A percentile compares a stretch with the other conserved stretches of the same genome.
Evolutionary conservation across 2,329 filamentous ascomycete species (phyloP).

Genomic region (Stemphylium vesicarium): DNA sequence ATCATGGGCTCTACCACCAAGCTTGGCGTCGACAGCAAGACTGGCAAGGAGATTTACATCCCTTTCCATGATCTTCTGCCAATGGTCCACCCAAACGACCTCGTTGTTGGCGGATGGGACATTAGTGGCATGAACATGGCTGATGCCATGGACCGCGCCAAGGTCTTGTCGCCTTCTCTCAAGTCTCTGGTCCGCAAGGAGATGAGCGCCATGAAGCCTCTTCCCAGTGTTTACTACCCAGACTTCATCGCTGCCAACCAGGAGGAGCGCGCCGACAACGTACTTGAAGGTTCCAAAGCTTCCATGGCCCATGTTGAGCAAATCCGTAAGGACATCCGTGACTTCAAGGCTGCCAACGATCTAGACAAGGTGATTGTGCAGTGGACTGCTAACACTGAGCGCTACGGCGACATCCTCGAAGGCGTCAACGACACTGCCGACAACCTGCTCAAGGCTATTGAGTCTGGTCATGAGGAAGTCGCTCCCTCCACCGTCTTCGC

Average conservation of each 20-base stretch:
- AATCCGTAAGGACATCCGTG: constrained; percentile 89
- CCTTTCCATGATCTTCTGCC: constrained; percentile 93
- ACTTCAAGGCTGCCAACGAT: constrained; percentile 84
- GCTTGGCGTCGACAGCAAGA: constrained; percentile 85
- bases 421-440: constrained; percentile 97
- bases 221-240: constrained; percentile 97
- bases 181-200: constrained; percentile 92
- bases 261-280: constrained; percentile 92
- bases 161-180: constrained; percentile 92
- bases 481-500: constrained; percentile 95
- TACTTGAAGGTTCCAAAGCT: constrained; percentile 83
- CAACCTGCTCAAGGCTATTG: constrained; percentile 87
- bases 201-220: constrained; percentile 84
- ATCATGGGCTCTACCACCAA: constrained; percentile 98
- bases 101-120: constrained; percentile 96
- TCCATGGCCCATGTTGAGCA: constrained; percentile 88
- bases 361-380: constrained; percentile 97
- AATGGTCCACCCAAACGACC: constrained; percentile 96
- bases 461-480: constrained; percentile 86
- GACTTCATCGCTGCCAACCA: constrained; percentile 99
- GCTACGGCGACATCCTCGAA: constrained; percentile 84
- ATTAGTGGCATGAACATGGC: constrained; percentile 91
- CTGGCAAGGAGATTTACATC: constrained; percentile 89
- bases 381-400: constrained; percentile 99
- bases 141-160: constrained; percentile 91